Evolutionary conservation across 2,329 filamentous ascomycete species (phyloP), one percentile per base, ranked within the genome.

Genomic region (Diaporthe destruens): DNA sequence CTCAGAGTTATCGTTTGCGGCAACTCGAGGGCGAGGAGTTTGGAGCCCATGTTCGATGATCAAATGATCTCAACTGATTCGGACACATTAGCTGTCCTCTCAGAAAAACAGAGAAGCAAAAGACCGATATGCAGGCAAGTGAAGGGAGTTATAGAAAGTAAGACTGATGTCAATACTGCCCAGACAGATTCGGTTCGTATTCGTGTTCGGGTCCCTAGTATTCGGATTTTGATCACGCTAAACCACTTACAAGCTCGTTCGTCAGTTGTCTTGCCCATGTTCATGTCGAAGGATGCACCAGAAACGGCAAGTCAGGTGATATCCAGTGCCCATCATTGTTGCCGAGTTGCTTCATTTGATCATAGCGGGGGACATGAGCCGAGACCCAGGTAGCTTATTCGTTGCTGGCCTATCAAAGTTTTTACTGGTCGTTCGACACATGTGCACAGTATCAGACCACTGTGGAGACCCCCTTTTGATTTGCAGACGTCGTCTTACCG

Each of bases 401-500:
- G 61, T n/a, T 66, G 44, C n/a, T 23, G 32, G 23, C 61, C 61
- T 53, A 53, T 51, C 47, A 39, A 20, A 51, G 20, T 25, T 66
- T 66, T 66, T 39, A 34, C n/a, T 53, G 29, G 61, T 66, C 61
- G 47, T 66, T 36, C 47, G 61, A 66, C 47, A 29, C 0, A 51
- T 53, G 61, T 25, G 61, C 47, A 53, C 47, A 53, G 61, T 66
- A 66, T 66, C 61, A 53, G 47, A 53, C 61, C 61, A 66, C 47
- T 66, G 61, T 66, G 61, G 61, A 14, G 29, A 66, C 47, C 61
- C 47, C 61, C 47, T 66, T 66, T 66, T 53, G 32, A 6, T 25
- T 53, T 47, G 53, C 61, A 53, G 29, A 53, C 20, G 23, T 20
- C 1, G 44, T 53, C 32, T 39, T 39, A 7, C 47, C 14, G 32